A percentile compares a stretch with the other conserved stretches of the same genome.
These are phyloP conservation scores for Scheffersomyces cryptocercus DNA, from an alignment of 1,139 yeast species.

Conservation along the genomic window DNA sequence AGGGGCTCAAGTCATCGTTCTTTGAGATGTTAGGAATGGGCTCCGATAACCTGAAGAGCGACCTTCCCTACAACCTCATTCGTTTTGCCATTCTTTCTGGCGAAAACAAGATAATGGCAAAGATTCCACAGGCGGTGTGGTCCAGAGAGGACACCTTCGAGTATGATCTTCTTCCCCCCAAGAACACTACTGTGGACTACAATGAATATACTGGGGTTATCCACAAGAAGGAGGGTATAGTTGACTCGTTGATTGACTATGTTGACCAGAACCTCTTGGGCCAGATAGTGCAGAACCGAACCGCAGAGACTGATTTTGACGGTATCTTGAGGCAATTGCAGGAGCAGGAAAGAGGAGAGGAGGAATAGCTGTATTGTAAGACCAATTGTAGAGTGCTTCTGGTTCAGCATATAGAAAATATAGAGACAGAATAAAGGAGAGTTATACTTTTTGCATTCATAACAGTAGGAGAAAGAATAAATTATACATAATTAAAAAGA, in stretches of 20 bases:
- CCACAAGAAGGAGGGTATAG: slow-evolving; percentile 16
- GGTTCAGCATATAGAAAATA: no score
- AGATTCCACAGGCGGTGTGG: slow-evolving; percentile 65
- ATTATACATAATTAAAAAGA: no score
- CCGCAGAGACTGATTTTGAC: slow-evolving; percentile 29
- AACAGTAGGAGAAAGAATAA: no score
- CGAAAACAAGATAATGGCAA: slow-evolving; percentile 69
- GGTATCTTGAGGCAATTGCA: slow-evolving; percentile 26
- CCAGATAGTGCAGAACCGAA: slow-evolving; percentile 32
- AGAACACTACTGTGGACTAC: slow-evolving; percentile 25
- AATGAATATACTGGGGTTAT: slow-evolving; percentile 29
- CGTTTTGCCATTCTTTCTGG: slow-evolving; percentile 71
- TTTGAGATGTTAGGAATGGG: slow-evolving; percentile 17
- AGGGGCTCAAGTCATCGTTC: slow-evolving; percentile 11
- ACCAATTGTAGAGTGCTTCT: not conserved
- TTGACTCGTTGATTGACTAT: slow-evolving; percentile 36
- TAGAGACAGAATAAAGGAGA: no score
- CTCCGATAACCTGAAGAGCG: slow-evolving; percentile 4
- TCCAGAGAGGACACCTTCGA: slow-evolving; percentile 61
- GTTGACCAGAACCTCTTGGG: slow-evolving; percentile 45
- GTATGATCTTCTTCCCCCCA: slow-evolving; percentile 71
- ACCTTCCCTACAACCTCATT: slow-evolving; percentile 58
- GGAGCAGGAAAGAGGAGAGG: slow-evolving; percentile 12
- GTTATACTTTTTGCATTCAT: no score
- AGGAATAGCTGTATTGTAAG: not conserved